Percentiles rank a stretch among this genome's conserved stretches.
Evolutionary conservation across 23 red algal species (phyloP).

Genomic region (Gracilaria domingensis): DNA sequence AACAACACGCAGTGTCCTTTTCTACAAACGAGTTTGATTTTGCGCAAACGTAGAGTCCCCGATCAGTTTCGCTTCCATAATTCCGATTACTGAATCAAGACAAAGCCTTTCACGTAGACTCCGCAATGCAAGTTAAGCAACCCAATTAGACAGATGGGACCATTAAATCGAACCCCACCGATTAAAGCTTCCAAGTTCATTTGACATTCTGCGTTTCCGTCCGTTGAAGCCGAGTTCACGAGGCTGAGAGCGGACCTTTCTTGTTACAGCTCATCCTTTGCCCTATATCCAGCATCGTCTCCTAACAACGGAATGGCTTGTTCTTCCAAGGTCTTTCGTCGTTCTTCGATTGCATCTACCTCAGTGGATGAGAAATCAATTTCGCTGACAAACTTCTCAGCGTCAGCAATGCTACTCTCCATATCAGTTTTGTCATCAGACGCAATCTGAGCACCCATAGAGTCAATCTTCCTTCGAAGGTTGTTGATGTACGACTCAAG

Average conservation of each 20-base stretch:
- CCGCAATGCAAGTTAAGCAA: conserved; percentile 28
- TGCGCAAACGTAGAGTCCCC: neutral
- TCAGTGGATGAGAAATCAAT: conserved; percentile 75
- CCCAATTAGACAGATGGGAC: conserved; percentile 15
- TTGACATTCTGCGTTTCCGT: neutral
- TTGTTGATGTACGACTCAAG: conserved; percentile 88
- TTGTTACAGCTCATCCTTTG: conserved; percentile 59
- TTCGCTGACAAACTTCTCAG: conserved; percentile 63
- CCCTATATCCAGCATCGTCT: conserved; percentile 42
- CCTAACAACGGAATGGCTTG: conserved; percentile 59
- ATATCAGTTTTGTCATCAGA: conserved; percentile 71
- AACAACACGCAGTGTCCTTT: neutral
- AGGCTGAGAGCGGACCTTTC: neutral
- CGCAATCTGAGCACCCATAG: conserved; percentile 57
- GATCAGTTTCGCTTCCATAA: neutral
- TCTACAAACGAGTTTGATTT: conserved; percentile 1
- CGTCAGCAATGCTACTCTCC: conserved; percentile 62
- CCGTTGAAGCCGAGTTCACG: neutral
- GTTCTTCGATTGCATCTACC: conserved; percentile 65
- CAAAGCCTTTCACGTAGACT: neutral
- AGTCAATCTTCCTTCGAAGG: conserved; percentile 70
- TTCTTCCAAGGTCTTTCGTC: conserved; percentile 64
- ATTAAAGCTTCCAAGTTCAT: neutral
- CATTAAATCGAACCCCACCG: neutral
- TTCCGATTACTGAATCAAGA: neutral